Evolutionary conservation across 495 filamentous ascomycete genomes (phyloP), one percentile per base, ranked within the genome.

Genomic region (Lophiostoma macrostomum): DNA sequence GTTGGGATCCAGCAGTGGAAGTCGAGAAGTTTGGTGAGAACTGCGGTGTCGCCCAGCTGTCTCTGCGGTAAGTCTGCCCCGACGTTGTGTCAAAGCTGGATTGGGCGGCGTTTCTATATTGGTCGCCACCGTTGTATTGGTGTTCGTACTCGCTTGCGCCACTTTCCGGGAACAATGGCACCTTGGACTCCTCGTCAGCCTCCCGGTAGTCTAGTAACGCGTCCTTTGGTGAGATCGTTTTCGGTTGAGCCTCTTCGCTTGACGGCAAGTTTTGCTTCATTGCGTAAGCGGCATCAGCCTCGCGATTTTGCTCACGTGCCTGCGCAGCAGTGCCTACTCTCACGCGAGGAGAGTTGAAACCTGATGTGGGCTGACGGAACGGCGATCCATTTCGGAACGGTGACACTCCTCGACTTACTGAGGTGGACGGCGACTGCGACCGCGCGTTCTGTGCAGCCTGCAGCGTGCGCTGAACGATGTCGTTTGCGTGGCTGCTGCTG

Each of bases 141-240:
- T 73, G 61, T 52, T 76, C 58, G 64, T 78, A 74, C 61, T 75
- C 44, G 73, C 69, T 77, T 58, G 67, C 65, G 50, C 47, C 53
- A 50, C 50, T 52, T 10, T 73, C 67, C 25, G 86, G 81, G 69
- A 90, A 91, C 25, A 94, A 69, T 29, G 87, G 81, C 58, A 85
- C 77, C 50, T 79, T 78, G 5, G 79, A 71, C 45, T 86, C 84
- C 0, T 84, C 85, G 12, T 86, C 81, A 6, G 77, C 69, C 35
- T 90, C 86, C 49, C 84, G 76, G 67, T 89, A 95, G 22, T 96
- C 91, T 52, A 95, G 73, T 53, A 91, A 67, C 4, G 90, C 89
- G 63, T 97, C 93, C 74, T 96, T 95, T 25, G 93, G 93, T 12
- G 93, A 98, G 44, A 98, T 96, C 4, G 94, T 96, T 66, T 88